Conservation (phyloP, 2,329 filamentous ascomycete genomes). For the Byssoonygena ceratinophila region DNA sequence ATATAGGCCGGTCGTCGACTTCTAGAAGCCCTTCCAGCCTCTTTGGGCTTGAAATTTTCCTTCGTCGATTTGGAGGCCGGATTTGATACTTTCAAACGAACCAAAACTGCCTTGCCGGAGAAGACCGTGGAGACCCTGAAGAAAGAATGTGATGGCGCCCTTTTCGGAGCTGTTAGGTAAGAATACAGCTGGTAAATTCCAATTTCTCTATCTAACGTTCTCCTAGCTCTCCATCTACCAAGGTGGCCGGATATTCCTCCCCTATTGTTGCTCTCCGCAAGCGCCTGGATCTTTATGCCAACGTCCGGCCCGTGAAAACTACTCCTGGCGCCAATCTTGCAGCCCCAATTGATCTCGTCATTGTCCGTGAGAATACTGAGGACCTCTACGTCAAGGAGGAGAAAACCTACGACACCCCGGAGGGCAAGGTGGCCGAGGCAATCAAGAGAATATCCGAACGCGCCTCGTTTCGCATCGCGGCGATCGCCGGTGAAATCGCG, state of each 20-base stretch:
- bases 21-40: constrained; percentile 84
- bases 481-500: constrained; percentile 92
- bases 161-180: constrained; percentile 84
- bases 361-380: constrained; percentile 97
- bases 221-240: constrained; percentile 65
- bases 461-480: constrained; percentile 74
- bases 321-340: constrained; percentile 43
- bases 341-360: constrained; percentile 81
- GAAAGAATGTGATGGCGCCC: constrained; percentile 84
- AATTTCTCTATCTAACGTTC: neutral
- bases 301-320: constrained; percentile 90
- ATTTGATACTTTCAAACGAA: constrained; percentile 85
- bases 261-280: constrained; percentile 96
- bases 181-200: neutral
- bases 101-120: constrained; percentile 77
- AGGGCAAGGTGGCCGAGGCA: constrained; percentile 81
- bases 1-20: constrained; percentile 64
- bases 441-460: constrained; percentile 92
- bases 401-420: constrained; percentile 61
- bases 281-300: constrained; percentile 88
- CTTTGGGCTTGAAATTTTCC: constrained; percentile 83
- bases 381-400: constrained; percentile 98
- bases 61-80: constrained; percentile 90
- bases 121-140: constrained; percentile 81
- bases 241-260: constrained; percentile 89